phyloP scores from a whole-genome alignment of 1,284 basidiomycete genomes.

The Bjerkandera adusta region DNA sequence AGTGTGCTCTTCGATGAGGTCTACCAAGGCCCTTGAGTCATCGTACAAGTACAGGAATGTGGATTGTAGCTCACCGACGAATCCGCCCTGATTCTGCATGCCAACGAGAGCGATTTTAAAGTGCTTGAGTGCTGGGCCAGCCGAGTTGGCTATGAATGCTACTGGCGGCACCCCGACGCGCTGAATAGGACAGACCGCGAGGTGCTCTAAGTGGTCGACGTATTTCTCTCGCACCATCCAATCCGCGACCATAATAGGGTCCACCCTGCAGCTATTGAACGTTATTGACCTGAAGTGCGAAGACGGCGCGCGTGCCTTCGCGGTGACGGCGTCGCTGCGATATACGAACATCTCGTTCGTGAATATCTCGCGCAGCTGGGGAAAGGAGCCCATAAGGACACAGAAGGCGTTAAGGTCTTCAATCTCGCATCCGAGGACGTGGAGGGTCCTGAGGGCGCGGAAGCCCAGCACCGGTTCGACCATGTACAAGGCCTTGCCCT shows the following conservation, averaged over 20 bases:
- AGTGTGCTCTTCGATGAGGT: not conserved
- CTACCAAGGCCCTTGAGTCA: not conserved
- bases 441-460: slow-evolving; percentile 9
- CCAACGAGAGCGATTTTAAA: slow-evolving; percentile 15
- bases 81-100: slow-evolving; percentile 13
- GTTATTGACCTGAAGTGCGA: slow-evolving; percentile 6
- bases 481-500: slow-evolving; percentile 14
- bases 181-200: slow-evolving; percentile 17
- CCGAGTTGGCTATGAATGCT: slow-evolving; percentile 3
- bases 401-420: slow-evolving; percentile 15
- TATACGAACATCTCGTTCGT: slow-evolving; percentile 16
- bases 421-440: slow-evolving; percentile 12
- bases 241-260: slow-evolving; percentile 12
- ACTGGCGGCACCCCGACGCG: slow-evolving; percentile 9
- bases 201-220: slow-evolving; percentile 6
- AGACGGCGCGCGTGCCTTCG: slow-evolving; percentile 1
- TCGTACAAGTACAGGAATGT: not conserved
- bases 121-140: slow-evolving; percentile 15
- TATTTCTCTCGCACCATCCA: slow-evolving; percentile 11
- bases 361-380: slow-evolving; percentile 11
- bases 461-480: slow-evolving; percentile 14
- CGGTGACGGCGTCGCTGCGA: slow-evolving; percentile 3
- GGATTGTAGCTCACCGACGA: slow-evolving; percentile 14
- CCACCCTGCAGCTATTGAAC: slow-evolving; percentile 14
- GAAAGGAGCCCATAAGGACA: slow-evolving; percentile 11